These are phyloP conservation scores for Prunus salicina DNA, from an alignment of 306 rosid species.

Conservation along the genomic window DNA sequence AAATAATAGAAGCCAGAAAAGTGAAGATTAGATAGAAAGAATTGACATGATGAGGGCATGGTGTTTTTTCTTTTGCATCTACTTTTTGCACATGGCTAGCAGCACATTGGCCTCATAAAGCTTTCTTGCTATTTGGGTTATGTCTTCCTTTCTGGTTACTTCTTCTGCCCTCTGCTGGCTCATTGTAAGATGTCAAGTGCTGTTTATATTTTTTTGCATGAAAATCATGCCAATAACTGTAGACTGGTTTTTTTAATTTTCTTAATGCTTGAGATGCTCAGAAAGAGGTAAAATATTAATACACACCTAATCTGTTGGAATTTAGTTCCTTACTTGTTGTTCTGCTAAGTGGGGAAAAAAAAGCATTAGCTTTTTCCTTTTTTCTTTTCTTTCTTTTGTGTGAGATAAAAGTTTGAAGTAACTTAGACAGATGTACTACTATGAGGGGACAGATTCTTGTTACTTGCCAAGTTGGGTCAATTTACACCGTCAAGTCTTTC, in stretches of 20 bases:
- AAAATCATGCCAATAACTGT: slow-evolving; percentile 6
- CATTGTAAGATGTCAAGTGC: not conserved
- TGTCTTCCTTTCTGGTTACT: slow-evolving; percentile 58
- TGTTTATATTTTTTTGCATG: not conserved
- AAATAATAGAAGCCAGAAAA: slow-evolving; percentile 50
- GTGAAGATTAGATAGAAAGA: slow-evolving; percentile 46
- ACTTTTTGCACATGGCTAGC: slow-evolving; percentile 81
- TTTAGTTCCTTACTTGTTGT: not conserved
- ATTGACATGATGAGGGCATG: slow-evolving; percentile 35
- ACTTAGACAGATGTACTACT: not conserved
- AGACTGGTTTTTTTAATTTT: not conserved
- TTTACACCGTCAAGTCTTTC: too few species aligned
- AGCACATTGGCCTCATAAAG: slow-evolving; percentile 53
- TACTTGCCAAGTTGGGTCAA: not conserved
- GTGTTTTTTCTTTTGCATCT: slow-evolving; percentile 41
- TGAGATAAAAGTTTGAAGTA: not conserved
- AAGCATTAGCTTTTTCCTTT: not conserved
- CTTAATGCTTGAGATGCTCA: not conserved
- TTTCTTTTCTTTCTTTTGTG: not conserved
- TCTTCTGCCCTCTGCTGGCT: slow-evolving; percentile 4
- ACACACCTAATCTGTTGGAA: not conserved
- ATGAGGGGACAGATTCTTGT: slow-evolving; percentile 1
- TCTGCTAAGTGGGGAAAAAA: not conserved
- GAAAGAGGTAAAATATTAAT: not conserved
- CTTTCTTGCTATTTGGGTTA: slow-evolving; percentile 66